Evolutionary conservation across 2,329 filamentous ascomycete genomes (phyloP), one percentile per base, ranked within the genome.

Genomic region (Stylonectria norvegica): DNA sequence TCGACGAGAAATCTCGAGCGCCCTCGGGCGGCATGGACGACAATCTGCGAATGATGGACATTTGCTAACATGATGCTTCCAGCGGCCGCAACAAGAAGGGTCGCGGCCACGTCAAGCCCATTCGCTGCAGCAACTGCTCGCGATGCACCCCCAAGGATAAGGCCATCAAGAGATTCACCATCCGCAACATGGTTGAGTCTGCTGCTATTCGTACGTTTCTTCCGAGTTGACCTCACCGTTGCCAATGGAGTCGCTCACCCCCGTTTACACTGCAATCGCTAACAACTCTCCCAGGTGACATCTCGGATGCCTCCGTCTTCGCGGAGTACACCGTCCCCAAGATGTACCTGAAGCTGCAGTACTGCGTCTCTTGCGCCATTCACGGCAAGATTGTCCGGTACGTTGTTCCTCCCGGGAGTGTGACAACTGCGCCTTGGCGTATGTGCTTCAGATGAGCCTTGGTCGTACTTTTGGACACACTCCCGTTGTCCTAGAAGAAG

Each of bases 281-380:
- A 20, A n/a, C 23, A 19, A 16, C 27, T 18, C 40, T 32, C 42
- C 43, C 67, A 97, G 93, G 93, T 89, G 93, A 98, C 89, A 98
- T 98, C 79, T 96, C 90, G 60, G 93, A 98, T 73, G 93, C 94
- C 68, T 97, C 93, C 67, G 93, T 98, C 75, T 98, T 97, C 78
- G 74, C 86, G 67, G 93, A 98, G 80, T 98, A 98, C 83, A 90
- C 89, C 63, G 91, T 98, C 68, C 93, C 93, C 77, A 98, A 98
- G 88, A 98, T 98, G 94, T 98, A 98, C 88, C 81, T 98, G 78
- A 98, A 98, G 86, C 86, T 98, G 73, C 93, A 98, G 81, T 98
- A 98, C 89, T 98, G 93, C 75, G 93, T 98, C 70, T 97, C 91
- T 75, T 98, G 93, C 78, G 93, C 93, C 69, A 98, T 98, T 61